Conservation (phyloP, 164 flowering plant species). For the Taxillus chinensis region DNA sequence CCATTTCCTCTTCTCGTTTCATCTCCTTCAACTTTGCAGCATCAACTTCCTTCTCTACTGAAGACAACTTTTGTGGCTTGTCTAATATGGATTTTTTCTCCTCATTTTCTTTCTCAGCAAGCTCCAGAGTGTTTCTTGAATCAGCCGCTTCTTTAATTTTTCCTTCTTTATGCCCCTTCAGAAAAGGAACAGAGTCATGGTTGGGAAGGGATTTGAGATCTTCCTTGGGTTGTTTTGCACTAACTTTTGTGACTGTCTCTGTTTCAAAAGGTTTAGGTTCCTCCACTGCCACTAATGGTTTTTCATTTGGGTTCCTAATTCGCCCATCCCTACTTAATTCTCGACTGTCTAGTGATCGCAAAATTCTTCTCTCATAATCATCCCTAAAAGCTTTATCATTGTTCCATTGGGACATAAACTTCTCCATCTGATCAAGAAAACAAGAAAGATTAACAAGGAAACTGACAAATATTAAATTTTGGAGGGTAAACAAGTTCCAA, state of each 20-base stretch:
- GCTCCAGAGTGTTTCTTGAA: conserved; percentile 16
- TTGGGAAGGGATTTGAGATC: conserved; percentile 29
- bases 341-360: conserved; percentile 63
- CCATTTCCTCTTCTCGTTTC: conserved; percentile 80
- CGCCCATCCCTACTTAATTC: conserved; percentile 82
- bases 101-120: conserved; percentile 14
- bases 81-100: conserved; percentile 18
- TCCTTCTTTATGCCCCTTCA: conserved; percentile 43
- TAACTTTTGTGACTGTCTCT: conserved; percentile 29
- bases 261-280: conserved; percentile 23
- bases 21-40: conserved; percentile 58
- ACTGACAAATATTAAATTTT: too few species aligned
- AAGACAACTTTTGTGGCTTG: conserved; percentile 24
- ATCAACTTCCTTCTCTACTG: conserved; percentile 28
- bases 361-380: conserved; percentile 70
- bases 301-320: conserved; percentile 76
- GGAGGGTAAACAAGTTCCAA: background rate
- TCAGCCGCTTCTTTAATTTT: conserved; percentile 15
- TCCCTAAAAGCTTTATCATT: conserved; percentile 59
- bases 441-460: background rate
- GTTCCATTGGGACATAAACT: conserved; percentile 65
- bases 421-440: conserved; percentile 43
- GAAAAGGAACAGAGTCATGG: conserved; percentile 15
- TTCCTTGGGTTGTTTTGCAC: conserved; percentile 39
- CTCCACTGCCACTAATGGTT: conserved; percentile 40